Base-by-base conservation (phyloP, 2,329 filamentous ascomycete genomes). In the Diaporthe vaccinii region DNA sequence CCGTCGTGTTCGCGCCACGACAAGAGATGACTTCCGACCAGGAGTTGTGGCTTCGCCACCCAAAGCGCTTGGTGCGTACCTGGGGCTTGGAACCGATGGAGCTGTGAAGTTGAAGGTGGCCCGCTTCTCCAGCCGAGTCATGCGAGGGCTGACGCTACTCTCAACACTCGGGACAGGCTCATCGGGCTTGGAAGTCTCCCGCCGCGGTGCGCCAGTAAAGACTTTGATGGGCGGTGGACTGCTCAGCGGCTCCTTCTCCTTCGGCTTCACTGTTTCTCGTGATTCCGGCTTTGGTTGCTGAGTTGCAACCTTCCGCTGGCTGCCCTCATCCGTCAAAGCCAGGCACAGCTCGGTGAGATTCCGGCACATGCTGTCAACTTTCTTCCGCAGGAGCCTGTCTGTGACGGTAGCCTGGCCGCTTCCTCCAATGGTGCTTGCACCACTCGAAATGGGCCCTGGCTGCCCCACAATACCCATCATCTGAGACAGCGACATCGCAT, bases 311-410 rank as follows among this genome's bases (percentile, higher is more conserved):
- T 86, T 86, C 25, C 78, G 77, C 70, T 84, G 84, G 2, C 82
- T 80, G 4, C 82, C 82, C 55, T 91, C 90, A 77, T 94, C 93
- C 41, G 92, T 92, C 72, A 99, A 86, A 0, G 95, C 94, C 74
- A 99, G 90, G 81, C 95, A 98, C 9, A 99, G 88, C 83, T 99
- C 97, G 0, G 96, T 98, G 78, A 99, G 86, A 80, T 94, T 97
- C 72, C 96, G 93, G 82, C 97, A 98, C 82, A 99, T 92, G 81
- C 94, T 95, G 82, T 99, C 96, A 39, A 95, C 95, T 84, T 98
- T 98, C 77, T 96, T 92, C 67, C 95, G 92, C 22, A 98, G 88
- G 82, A 98, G 95, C 69, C 97, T 91, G 82, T 99, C 96, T 1
- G 94, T 93, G 15, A 92, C 84, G 0, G 87, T 87, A 17, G 85